Conservation (phyloP, 1,139 yeast genomes). For the Tardiomyces digboiensis region DNA sequence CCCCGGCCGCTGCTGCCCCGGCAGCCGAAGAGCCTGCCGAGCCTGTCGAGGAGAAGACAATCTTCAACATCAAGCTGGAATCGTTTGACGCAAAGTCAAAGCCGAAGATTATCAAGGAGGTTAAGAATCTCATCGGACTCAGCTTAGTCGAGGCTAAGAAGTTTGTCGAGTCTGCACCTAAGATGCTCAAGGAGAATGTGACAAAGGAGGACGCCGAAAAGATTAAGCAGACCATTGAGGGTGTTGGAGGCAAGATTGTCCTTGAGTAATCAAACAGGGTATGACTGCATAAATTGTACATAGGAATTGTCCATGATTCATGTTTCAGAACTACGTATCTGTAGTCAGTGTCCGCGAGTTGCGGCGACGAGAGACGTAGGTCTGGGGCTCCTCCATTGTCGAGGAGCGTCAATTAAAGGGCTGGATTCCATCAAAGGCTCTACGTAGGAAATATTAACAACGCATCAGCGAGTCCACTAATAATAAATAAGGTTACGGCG, state of each 20-base stretch:
- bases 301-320: not conserved
- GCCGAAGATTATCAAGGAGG: conserved; percentile 97
- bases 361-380: too few relatives aligned
- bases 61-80: conserved; percentile 86
- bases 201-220: conserved; percentile 88
- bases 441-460: too few relatives aligned
- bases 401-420: too few relatives aligned
- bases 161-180: conserved; percentile 97
- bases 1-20: conserved; percentile 59
- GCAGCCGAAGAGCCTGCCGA: conserved; percentile 72
- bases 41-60: conserved; percentile 85
- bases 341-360: too few relatives aligned
- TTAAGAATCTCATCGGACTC: conserved; percentile 82
- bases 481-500: too few relatives aligned
- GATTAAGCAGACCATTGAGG: conserved; percentile 89
- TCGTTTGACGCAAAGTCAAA: conserved; percentile 90
- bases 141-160: conserved; percentile 96
- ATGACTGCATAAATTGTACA: too few relatives aligned
- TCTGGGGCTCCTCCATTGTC: too few relatives aligned
- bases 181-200: conserved; percentile 76
- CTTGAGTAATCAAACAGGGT: conserved; percentile 73
- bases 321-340: too few relatives aligned
- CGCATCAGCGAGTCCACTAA: too few relatives aligned
- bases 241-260: conserved; percentile 84
- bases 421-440: too few relatives aligned